Evolutionary conservation across 768 basidiomycete species (phyloP), one percentile per base, ranked within the genome.

Genomic region (Lanmaoa pseudosensibilis): DNA sequence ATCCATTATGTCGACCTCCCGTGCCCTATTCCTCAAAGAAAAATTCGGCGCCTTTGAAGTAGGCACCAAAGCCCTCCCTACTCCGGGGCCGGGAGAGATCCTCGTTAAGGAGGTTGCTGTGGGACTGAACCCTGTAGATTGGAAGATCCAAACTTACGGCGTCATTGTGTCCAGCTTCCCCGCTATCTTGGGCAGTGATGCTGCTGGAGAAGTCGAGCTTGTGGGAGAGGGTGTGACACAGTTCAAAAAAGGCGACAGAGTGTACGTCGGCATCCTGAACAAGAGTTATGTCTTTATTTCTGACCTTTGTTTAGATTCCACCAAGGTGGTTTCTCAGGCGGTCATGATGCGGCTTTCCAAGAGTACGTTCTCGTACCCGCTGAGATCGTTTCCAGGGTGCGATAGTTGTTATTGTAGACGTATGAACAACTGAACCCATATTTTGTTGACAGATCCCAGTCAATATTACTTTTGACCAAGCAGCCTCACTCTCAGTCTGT

Each of bases 81-180:
- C 41, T 19, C 80, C 81, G 0, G 75, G 76, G 0, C 69, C 74
- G 1, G 75, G 75, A 25, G 78, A 81, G 50, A 50, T 82, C 34
- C 70, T 82, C 44, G 68, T 81, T 60, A 77, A 75, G 59, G 64
- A 78, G 34, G 54, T 70, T 34, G 64, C 80, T 2, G 70, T 77
- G 0, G 74, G 69, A 10, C 57, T 82, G 21, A 80, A 82, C 57
- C 81, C 82, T 5, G 59, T 74, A 10, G 81, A 84, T 52, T 69
- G 68, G 68, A 71, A 64, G 49, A 59, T 69, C 9, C 68, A 60
- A 50, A 23, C 43, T 5, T 19, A 38, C 2, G 55, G 59, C 5
- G 0, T 46, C 19, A 2, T 54, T 16, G 40, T 25, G 9, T 13
- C 49, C 3, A 18, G 65, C 4, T 82, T 56, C 54, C 80, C 79